phyloP scores from a whole-genome alignment of 371 early-diverging fungal species.

The Lichtheimia ornata region DNA sequence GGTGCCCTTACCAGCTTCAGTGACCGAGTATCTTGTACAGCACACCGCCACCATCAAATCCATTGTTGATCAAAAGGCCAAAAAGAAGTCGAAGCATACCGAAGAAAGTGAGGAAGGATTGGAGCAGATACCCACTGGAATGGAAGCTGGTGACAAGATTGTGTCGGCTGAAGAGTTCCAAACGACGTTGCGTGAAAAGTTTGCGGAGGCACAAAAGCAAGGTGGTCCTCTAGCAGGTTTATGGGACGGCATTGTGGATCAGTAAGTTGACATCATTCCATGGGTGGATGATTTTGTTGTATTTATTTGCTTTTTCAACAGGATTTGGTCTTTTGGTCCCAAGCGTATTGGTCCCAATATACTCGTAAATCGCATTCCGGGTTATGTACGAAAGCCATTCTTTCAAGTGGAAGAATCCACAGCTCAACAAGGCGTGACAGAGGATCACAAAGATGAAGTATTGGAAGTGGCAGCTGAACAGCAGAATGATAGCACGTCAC shows the following conservation, averaged over 20 bases:
- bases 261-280: slow-evolving; percentile 21
- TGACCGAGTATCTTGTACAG: slow-evolving; percentile 63
- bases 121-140: background rate
- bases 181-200: slow-evolving; percentile 40
- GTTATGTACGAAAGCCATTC: slow-evolving; percentile 53
- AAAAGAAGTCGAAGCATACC: slow-evolving; percentile 20
- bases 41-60: slow-evolving; percentile 65
- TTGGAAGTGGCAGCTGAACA: slow-evolving; percentile 32
- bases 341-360: slow-evolving; percentile 89
- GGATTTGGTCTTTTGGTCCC: slow-evolving; percentile 80
- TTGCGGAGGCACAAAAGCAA: slow-evolving; percentile 46
- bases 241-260: slow-evolving; percentile 54
- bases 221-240: slow-evolving; percentile 42
- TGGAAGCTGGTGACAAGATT: slow-evolving; percentile 18
- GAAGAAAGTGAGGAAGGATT: slow-evolving; percentile 19
- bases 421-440: slow-evolving; percentile 13
- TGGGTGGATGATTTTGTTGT: background rate
- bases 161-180: slow-evolving; percentile 37
- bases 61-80: slow-evolving; percentile 56
- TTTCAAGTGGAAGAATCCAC: slow-evolving; percentile 32
- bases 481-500: slow-evolving; percentile 2
- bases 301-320: slow-evolving; percentile 10
- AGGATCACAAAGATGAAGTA: slow-evolving; percentile 38
- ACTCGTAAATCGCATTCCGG: slow-evolving; percentile 72
- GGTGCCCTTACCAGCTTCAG: slow-evolving; percentile 77